phyloP scores from a whole-genome alignment of 305 asterid species.

The Fraxinus nigra region DNA sequence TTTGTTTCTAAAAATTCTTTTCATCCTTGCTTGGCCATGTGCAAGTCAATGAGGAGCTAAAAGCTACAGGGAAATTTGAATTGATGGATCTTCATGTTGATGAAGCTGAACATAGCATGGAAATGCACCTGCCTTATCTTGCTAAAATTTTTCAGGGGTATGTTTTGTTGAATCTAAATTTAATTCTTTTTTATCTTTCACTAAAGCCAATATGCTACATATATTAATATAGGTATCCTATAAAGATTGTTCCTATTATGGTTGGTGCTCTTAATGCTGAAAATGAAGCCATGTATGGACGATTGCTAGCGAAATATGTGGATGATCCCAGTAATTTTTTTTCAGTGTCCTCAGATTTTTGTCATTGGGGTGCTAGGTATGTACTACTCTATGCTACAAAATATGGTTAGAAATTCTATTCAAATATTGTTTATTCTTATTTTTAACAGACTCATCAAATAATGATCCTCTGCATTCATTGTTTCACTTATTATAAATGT shows the following conservation, averaged over 20 bases:
- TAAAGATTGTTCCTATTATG: constrained; percentile 91
- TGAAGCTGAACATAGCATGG: constrained; percentile 99
- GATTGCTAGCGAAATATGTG: constrained; percentile 72
- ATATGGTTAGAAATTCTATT: neutral
- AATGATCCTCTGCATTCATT: neutral
- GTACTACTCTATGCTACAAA: constrained; percentile 13
- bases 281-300: constrained; percentile 75
- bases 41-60: constrained; percentile 77
- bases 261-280: constrained; percentile 88
- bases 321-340: constrained; percentile 96
- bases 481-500: neutral
- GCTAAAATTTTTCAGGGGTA: constrained; percentile 94
- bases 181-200: neutral
- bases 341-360: constrained; percentile 92
- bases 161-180: constrained; percentile 20
- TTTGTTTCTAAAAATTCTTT: constrained; percentile 1
- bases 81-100: constrained; percentile 83
- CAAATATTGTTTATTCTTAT: neutral
- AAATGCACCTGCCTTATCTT: constrained; percentile 96
- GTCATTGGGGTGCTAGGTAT: constrained; percentile 99
- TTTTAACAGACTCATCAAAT: neutral
- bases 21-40: constrained; percentile 10
- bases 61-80: constrained; percentile 86
- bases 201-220: constrained; percentile 26
- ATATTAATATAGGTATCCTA: constrained; percentile 50